phyloP scores from a whole-genome alignment of 2,329 filamentous ascomycete genomes.

The Phialocephala sp. region DNA sequence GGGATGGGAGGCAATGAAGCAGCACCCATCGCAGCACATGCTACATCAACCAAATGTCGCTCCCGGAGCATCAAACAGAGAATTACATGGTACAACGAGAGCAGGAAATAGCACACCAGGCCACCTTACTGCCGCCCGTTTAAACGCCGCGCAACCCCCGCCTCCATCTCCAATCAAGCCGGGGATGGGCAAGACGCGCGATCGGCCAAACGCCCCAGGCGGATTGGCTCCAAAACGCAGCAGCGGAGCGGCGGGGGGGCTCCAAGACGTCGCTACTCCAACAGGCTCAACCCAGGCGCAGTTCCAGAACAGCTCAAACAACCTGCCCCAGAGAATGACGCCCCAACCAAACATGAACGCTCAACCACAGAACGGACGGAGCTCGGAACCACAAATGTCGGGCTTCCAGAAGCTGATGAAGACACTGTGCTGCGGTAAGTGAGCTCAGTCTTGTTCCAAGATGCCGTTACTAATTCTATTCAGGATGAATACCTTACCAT shows the following conservation, averaged over 20 bases:
- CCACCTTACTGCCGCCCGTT: slow-evolving; percentile 79
- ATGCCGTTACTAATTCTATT: slow-evolving; percentile 28
- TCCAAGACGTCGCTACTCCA: slow-evolving; percentile 80
- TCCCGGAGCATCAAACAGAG: slow-evolving; percentile 83
- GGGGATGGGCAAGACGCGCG: slow-evolving; percentile 72
- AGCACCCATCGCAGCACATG: slow-evolving; percentile 70
- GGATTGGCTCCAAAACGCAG: slow-evolving; percentile 76
- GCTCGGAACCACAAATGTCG: slow-evolving; percentile 74
- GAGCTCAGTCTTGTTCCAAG: slow-evolving; percentile 18
- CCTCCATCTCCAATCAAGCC: slow-evolving; percentile 84
- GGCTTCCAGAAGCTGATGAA: slow-evolving; percentile 94
- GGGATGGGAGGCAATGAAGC: slow-evolving; percentile 84
- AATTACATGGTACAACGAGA: slow-evolving; percentile 77
- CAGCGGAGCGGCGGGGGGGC: slow-evolving; percentile 72
- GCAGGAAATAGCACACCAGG: slow-evolving; percentile 61
- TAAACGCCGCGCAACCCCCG: slow-evolving; percentile 92
- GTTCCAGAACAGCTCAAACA: slow-evolving; percentile 94
- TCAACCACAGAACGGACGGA: slow-evolving; percentile 60
- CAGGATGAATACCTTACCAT: slow-evolving; percentile 39
- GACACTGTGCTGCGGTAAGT: slow-evolving; percentile 85
- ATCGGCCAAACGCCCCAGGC: slow-evolving; percentile 79
- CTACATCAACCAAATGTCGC: slow-evolving; percentile 79
- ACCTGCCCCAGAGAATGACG: slow-evolving; percentile 71
- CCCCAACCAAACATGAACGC: slow-evolving; percentile 65
- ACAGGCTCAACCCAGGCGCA: slow-evolving; percentile 93